Base-by-base conservation (phyloP, 1,139 yeast species). In the Zygosaccharomyces pseudobailii region DNA sequence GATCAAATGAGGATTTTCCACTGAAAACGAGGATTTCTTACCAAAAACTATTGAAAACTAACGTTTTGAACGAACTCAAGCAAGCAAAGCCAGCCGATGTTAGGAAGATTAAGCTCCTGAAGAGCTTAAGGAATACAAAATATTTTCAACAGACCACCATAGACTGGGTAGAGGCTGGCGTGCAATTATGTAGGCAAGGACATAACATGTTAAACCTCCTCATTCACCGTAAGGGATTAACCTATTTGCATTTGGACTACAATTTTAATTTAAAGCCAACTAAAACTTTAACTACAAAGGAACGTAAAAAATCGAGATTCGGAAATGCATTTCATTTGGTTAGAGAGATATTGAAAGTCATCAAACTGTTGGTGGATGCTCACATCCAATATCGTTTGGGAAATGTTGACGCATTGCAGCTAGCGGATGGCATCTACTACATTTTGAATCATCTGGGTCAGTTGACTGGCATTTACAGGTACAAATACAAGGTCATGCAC, bases 161-260 rank as follows among this genome's bases (percentile, higher is more conserved):
- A 43, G 98, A 92, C 65, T 94, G 99, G 99, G 94, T 92, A 1
- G 99, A 94, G 65, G 98, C 97, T 1, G 98, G 97, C 24, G 70
- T 92, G 47, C 98, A 92, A 66, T 81, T 94, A 1, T 87, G 96
- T 61, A 78, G 82, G 32, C 99, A 94, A 66, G 98, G 98, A 0
- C 87, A 84, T 65, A 90, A 89, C 57, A 90, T 92, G 96, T 74
- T 94, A 39, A 92, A 90, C 62, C 71, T 94, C 33, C 71, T 94
- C 55, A 88, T 94, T 40, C 98, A 94, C 66, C 79, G 90, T 60
- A 84, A 87, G 59, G 98, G 98, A 0, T 71, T 94, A 32, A 89
- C 97, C 0, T 94, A 89, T 62, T 71, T 94, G 51, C 99, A 94
- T 70, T 72, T 94, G 54, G 99, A 94, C 65, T 92, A 89, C 68